Evolutionary conservation across 179 eudicot genomes (phyloP).

Genomic region (Silene noctiflora): DNA sequence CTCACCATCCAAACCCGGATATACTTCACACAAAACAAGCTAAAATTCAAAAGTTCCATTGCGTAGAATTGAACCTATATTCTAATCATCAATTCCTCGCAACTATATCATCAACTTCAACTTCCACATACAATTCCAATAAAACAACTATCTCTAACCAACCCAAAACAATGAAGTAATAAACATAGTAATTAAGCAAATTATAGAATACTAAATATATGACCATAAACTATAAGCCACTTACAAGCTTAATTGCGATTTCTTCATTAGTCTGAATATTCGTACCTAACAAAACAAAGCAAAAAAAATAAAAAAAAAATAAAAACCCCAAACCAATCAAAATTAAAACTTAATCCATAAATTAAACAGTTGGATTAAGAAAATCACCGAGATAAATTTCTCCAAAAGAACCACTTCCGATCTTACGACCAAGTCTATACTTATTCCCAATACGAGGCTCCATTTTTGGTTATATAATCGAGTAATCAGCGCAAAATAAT

Average conservation of each 20-base stretch:
- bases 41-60: neutral
- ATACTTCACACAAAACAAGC: neutral
- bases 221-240: constrained; percentile 6
- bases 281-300: constrained; percentile 31
- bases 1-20: neutral
- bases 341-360: neutral
- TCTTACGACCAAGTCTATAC: constrained; percentile 49
- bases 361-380: neutral
- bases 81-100: neutral
- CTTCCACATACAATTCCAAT: neutral
- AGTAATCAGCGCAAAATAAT: neutral
- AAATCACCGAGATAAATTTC: constrained; percentile 46
- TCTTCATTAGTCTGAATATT: constrained; percentile 47
- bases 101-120: neutral
- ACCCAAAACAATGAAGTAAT: neutral
- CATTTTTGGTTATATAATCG: constrained; percentile 13
- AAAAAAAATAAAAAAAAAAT: neutral
- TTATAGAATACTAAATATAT: neutral
- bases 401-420: constrained; percentile 51
- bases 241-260: constrained; percentile 47
- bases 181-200: neutral
- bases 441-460: constrained; percentile 51
- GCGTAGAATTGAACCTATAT: neutral
- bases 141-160: neutral
- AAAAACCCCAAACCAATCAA: neutral